These are phyloP conservation scores for Panaeolus cyanescens DNA, from an alignment of 768 basidiomycete genomes.

Conservation along the genomic window DNA sequence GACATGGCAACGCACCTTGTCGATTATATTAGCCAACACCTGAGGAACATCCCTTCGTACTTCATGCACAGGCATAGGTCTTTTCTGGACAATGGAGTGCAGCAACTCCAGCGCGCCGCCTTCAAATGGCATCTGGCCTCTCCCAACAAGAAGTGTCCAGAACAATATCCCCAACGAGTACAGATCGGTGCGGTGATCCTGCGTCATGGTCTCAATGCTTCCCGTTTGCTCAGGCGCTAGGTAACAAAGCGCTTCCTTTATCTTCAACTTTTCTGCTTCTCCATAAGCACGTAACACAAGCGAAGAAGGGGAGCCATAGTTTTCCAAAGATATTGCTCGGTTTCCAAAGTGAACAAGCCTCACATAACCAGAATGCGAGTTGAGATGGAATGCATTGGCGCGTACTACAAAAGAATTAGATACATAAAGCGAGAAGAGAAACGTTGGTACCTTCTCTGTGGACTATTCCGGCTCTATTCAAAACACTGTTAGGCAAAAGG, in stretches of 20 bases:
- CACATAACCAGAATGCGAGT: slow-evolving; percentile 68
- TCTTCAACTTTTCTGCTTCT: slow-evolving; percentile 65
- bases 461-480: slow-evolving; percentile 50
- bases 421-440: background rate
- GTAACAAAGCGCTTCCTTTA: slow-evolving; percentile 76
- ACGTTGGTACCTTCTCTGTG: slow-evolving; percentile 63
- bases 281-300: slow-evolving; percentile 64
- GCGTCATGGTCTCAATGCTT: slow-evolving; percentile 68
- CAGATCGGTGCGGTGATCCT: slow-evolving; percentile 75
- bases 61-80: slow-evolving; percentile 76
- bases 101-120: slow-evolving; percentile 63
- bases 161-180: slow-evolving; percentile 75
- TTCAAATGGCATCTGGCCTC: slow-evolving; percentile 65
- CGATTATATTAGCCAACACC: slow-evolving; percentile 69
- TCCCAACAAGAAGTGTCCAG: slow-evolving; percentile 75
- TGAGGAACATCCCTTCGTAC: slow-evolving; percentile 72
- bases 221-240: slow-evolving; percentile 79
- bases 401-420: slow-evolving; percentile 45
- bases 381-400: slow-evolving; percentile 76
- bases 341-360: slow-evolving; percentile 77
- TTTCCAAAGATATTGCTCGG: slow-evolving; percentile 70
- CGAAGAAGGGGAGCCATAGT: slow-evolving; percentile 69
- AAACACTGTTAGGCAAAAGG: slow-evolving; percentile 7
- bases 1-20: slow-evolving; percentile 46
- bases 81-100: slow-evolving; percentile 71